Conservation (phyloP, 768 basidiomycete species). For the Cystofilobasidium capitatum region DNA sequence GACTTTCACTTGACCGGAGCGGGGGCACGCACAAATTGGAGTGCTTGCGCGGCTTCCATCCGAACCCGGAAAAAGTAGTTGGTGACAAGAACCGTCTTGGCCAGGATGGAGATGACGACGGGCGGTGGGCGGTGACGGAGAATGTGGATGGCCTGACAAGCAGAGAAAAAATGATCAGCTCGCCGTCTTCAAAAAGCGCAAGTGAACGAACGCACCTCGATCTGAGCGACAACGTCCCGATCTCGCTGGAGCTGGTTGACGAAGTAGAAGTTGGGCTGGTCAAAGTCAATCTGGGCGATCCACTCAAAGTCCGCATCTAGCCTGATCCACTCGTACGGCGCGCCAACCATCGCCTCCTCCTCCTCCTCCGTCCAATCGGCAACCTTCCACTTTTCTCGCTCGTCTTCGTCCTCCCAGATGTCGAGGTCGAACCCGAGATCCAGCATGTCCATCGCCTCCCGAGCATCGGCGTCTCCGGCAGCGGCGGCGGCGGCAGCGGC, state of each 20-base stretch:
- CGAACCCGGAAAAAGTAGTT: slow-evolving; percentile 95
- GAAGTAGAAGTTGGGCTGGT: slow-evolving; percentile 98
- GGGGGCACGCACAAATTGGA: slow-evolving; percentile 56
- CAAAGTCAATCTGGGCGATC: slow-evolving; percentile 85
- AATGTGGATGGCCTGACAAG: slow-evolving; percentile 70
- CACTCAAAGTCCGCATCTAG: slow-evolving; percentile 99
- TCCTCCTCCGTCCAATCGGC: slow-evolving; percentile 98
- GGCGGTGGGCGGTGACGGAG: slow-evolving; percentile 45
- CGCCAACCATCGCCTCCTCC: slow-evolving; percentile 82
- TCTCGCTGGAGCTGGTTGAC: slow-evolving; percentile 90
- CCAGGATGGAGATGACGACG: slow-evolving; percentile 56
- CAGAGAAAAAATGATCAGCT: background rate
- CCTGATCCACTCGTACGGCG: slow-evolving; percentile 98
- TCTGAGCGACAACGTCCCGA: slow-evolving; percentile 89
- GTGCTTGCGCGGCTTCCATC: slow-evolving; percentile 79
- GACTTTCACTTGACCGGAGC: slow-evolving; percentile 23
- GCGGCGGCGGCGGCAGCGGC: slow-evolving; percentile 87
- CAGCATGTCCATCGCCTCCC: slow-evolving; percentile 77
- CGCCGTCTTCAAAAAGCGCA: background rate
- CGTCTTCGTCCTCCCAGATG: slow-evolving; percentile 31
- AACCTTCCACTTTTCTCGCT: slow-evolving; percentile 60
- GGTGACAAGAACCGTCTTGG: slow-evolving; percentile 83
- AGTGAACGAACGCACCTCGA: slow-evolving; percentile 61
- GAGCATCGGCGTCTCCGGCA: slow-evolving; percentile 81
- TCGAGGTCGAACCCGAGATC: slow-evolving; percentile 33